Evolutionary conservation across 768 basidiomycete genomes (phyloP), one percentile per base, ranked within the genome.

Genomic region (Steccherinum ochraceum): DNA sequence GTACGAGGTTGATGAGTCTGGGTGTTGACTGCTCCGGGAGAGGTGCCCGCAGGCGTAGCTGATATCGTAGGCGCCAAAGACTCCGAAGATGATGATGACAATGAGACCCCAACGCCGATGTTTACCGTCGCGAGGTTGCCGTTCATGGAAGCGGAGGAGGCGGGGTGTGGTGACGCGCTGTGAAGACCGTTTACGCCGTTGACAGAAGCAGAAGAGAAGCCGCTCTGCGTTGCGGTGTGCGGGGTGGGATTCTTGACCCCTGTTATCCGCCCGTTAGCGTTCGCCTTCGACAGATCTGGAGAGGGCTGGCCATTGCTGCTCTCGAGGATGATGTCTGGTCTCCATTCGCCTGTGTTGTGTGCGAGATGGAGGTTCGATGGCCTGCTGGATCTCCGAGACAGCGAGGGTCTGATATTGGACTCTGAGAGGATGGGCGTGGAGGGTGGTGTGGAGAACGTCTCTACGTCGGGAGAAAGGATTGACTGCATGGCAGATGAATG

Each of bases 361-460:
- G 53, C 58, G 21, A 73, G 66, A 30, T 66, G 66, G 47, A 76
- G 60, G 44, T 54, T 63, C 13, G 70, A 68, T 2, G 66, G 71
- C 40, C 64, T 56, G 52, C 63, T 67, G 49, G 52, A 58, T 45
- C 64, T 59, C 45, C 72, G 67, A 11, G 75, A 71, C 23, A 73
- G 57, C 11, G 73, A 72, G 2, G 73, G 71, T 1, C 59, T 65
- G 45, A 75, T 63, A 41, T 55, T 20, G 16, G 49, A 25, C 23
- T 58, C 55, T 20, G 49, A 49, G 0, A 57, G 49, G 50, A 53
- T 56, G 21, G 74, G 74, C 18, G 74, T 72, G 13, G 66, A 65
- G 5, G 76, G 75, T 21, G 75, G 75, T 16, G 75, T 76, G 45
- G 65, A 62, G 56, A 75, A 77, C 43, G 63, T 65, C 49, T 77